Percentiles rank a stretch among this genome's conserved stretches.
phyloP scores from a whole-genome alignment of 106 monocot genomes.

The Dioscorea alata region DNA sequence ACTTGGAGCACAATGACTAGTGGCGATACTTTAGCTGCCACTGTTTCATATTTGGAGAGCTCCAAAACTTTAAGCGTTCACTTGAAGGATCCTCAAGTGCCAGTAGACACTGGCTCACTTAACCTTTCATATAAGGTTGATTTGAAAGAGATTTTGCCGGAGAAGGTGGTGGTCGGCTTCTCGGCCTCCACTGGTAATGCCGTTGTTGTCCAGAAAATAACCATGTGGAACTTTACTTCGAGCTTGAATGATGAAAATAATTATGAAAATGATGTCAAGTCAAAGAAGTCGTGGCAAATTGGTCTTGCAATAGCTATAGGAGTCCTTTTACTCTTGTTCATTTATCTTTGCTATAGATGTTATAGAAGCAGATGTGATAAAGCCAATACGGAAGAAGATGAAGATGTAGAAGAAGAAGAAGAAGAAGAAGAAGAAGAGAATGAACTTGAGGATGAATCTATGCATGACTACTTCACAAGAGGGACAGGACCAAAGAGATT shows the following conservation, averaged over 20 bases:
- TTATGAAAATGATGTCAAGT: neutral
- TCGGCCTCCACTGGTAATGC: conserved; percentile 5
- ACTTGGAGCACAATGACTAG: neutral
- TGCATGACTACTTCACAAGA: too few relatives aligned
- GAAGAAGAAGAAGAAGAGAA: too few relatives aligned
- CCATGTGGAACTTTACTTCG: conserved; percentile 15
- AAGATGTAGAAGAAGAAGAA: too few relatives aligned
- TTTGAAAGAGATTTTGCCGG: conserved; percentile 8
- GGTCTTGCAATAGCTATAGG: too few relatives aligned
- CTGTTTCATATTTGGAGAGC: conserved; percentile 6
- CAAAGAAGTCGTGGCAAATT: neutral
- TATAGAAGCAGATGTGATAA: too few relatives aligned
- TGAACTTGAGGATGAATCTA: too few relatives aligned
- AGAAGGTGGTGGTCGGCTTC: conserved; percentile 18
- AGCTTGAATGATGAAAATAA: too few relatives aligned
- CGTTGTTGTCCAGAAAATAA: conserved; percentile 7
- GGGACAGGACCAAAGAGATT: conserved; percentile 10
- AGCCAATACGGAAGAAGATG: too few relatives aligned
- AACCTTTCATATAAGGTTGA: neutral
- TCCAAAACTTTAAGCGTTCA: neutral
- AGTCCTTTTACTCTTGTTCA: too few relatives aligned
- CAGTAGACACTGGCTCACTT: neutral
- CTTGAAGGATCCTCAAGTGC: neutral
- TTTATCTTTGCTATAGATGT: too few relatives aligned
- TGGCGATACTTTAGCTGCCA: neutral